Conservation (phyloP, 441 rosid species). For the Populus hybrid region DNA sequence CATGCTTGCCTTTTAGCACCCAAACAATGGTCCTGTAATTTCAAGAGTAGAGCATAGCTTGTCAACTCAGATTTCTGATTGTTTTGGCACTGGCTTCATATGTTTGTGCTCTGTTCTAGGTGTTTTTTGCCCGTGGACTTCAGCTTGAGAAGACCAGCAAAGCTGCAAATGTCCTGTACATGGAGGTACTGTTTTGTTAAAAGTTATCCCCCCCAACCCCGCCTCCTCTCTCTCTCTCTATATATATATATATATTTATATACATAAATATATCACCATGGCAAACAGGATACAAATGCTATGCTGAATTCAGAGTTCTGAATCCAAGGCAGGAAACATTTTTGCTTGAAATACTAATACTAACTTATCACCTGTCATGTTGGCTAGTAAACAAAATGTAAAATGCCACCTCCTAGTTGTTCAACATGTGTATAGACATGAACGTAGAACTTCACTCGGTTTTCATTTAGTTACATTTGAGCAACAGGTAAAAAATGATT, state of each 20-base stretch:
- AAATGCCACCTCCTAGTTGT: not conserved
- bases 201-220: no score
- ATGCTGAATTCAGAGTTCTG: not conserved
- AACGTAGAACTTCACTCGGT: not conserved
- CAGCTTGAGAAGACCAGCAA: constrained; percentile 89
- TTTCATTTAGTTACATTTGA: not conserved
- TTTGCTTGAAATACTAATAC: not conserved
- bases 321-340: not conserved
- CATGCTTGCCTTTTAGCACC: constrained; percentile 13
- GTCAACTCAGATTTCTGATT: not conserved
- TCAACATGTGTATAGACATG: not conserved
- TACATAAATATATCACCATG: not conserved
- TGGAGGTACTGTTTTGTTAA: constrained; percentile 43
- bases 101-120: constrained; percentile 36
- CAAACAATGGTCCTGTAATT: constrained; percentile 10
- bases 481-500: not conserved
- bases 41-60: not conserved
- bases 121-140: constrained; percentile 75
- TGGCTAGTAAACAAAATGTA: not conserved
- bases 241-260: not conserved
- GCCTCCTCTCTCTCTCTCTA: not conserved
- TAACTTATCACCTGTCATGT: not conserved
- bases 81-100: constrained; percentile 7
- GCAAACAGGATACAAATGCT: not conserved
- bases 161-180: constrained; percentile 63